Base-by-base conservation (phyloP, 768 basidiomycete genomes). In the Daedalea quercina region DNA sequence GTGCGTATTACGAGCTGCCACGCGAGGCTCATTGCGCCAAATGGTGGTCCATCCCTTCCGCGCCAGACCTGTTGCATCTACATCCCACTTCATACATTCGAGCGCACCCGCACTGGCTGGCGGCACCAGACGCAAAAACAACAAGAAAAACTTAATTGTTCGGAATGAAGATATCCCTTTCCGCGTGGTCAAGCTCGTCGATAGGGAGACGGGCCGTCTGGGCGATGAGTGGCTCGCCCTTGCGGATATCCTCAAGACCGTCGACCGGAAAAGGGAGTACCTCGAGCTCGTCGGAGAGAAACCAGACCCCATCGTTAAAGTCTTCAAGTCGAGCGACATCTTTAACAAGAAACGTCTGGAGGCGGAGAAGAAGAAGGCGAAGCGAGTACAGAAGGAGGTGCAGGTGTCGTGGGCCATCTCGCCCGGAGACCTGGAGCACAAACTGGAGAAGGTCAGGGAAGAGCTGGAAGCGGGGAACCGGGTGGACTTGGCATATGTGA, bases 331-430 rank as follows among this genome's bases (percentile, higher is more conserved):
- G 53, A 72, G 72, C 55, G 73, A 69, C 31, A 67, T 69, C 35
- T 70, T 69, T 52, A 68, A 67, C 35, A 72, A 70, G 56, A 63
- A 69, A 19, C 71, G 68, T 54, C 66, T 69, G 51, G 58, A 66
- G 47, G 66, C 69, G 53, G 65, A 64, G 41, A 69, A 70, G 57
- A 67, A 65, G 47, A 73, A 71, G 57, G 70, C 59, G 46, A 57
- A 59, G 43, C 60, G 62, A 54, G 69, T 68, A 56, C 63, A 69
- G 50, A 90, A 90, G 70, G 84, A 88, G 69, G 71, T 89, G 3
- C 84, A 87, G 67, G 62, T 92, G 44, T 80, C 82, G 12, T 92
- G 88, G 86, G 73, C 71, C 2, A 77, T 82, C 12, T 79, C 70
- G 7, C 57, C 64, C 26, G 78, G 74, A 7, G 90, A 93, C 60